Conservation (phyloP, 345 rosid genomes). For the Triadica sebifera region DNA sequence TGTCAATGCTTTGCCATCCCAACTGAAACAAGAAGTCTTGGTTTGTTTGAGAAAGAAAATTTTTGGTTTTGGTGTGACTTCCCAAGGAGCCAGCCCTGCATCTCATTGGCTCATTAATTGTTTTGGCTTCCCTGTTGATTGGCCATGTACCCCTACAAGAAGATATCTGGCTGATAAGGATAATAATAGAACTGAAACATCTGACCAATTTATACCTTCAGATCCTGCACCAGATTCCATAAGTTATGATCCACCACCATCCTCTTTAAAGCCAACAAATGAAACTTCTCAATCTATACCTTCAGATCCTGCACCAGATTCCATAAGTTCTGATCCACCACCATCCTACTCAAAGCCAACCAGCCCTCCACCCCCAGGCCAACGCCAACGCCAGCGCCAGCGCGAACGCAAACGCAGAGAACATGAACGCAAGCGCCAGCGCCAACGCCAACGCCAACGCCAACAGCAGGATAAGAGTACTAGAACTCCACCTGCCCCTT, state of each 20-base stretch:
- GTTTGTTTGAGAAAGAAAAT: conserved; percentile 39
- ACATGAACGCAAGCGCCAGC: background rate
- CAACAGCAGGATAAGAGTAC: conserved; percentile 8
- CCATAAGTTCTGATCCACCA: conserved; percentile 13
- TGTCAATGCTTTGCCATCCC: conserved; percentile 27
- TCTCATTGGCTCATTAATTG: conserved; percentile 29
- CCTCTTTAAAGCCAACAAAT: too few relatives aligned
- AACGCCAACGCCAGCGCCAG: background rate
- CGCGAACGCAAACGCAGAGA: too few relatives aligned
- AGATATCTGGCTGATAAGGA: conserved; percentile 28
- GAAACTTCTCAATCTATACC: too few relatives aligned
- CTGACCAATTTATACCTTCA: conserved; percentile 17
- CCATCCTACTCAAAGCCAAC: conserved; percentile 1
- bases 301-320: conserved; percentile 12
- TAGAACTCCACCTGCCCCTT: background rate
- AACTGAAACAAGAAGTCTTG: conserved; percentile 28
- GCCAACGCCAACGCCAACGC: background rate
- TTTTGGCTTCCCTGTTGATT: conserved; percentile 20
- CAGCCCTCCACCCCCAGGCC: conserved; percentile 19
- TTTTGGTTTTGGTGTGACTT: conserved; percentile 12
- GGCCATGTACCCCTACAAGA: conserved; percentile 19
- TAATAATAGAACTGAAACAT: conserved; percentile 18
- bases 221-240: conserved; percentile 17
- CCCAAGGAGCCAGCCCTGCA: conserved; percentile 12
- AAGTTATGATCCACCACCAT: conserved; percentile 17